These are phyloP conservation scores for Aspergillus carlsbadensis DNA, from an alignment of 495 filamentous ascomycete species.

Conservation along the genomic window DNA sequence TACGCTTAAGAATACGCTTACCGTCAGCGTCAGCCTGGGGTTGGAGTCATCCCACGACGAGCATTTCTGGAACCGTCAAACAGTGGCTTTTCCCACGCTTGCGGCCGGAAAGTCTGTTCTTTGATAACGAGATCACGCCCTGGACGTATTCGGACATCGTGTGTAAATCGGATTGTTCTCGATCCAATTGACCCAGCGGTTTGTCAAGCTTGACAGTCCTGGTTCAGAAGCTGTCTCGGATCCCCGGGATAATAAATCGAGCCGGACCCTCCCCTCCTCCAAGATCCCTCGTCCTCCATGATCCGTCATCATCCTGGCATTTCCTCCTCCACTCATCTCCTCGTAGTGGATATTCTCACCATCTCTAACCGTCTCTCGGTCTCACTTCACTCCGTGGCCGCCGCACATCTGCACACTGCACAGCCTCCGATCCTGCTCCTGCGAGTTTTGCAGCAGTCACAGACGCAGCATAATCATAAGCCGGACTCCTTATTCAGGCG, in stretches of 20 bases:
- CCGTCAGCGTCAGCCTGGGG: not conserved
- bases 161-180: not conserved
- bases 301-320: not conserved
- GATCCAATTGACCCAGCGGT: not conserved
- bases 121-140: not conserved
- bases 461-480: not conserved
- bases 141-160: not conserved
- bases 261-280: not conserved
- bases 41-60: not conserved
- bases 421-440: not conserved
- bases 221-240: not conserved
- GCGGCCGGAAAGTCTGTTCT: conserved; percentile 1
- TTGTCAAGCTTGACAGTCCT: not conserved
- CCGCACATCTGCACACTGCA: not conserved
- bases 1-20: too few species aligned
- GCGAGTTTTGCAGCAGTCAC: not conserved
- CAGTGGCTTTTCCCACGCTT: conserved; percentile 10
- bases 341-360: not conserved
- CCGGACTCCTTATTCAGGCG: not conserved
- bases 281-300: too few species aligned
- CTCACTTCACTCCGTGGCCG: conserved; percentile 1
- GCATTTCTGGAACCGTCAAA: conserved; percentile 2
- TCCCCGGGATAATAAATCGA: conserved; percentile 1
- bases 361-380: conserved; percentile 1
- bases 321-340: not conserved